Evolutionary conservation across 495 filamentous ascomycete genomes (phyloP), one percentile per base, ranked within the genome.

Genomic region (Penicillium ucsense): DNA sequence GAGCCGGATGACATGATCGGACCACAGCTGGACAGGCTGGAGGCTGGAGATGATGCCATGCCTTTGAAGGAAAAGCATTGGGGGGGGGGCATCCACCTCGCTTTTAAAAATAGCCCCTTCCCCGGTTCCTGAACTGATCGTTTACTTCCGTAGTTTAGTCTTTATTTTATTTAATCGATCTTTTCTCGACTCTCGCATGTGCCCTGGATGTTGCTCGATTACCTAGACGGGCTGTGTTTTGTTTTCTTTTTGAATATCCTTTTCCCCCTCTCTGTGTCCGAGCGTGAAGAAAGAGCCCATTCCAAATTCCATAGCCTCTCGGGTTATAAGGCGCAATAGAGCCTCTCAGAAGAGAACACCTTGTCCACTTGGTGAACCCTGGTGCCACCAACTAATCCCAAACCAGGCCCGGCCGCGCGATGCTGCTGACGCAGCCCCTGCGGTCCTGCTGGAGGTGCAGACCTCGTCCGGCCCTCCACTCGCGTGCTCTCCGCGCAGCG

Each of bases 371-470:
- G 12, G 47, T 45, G 48, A 51, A 50, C 58, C 57, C 55, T 54
- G 49, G 53, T 63, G 56, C 55, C 53, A 53, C 53, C 31, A 55
- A 37, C 46, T 56, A 53, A 34, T 36, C 31, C 32, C 20, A 20
- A 50, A 47, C 35, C 20, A 29, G 41, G 51, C 51, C 55, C 20
- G 20, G 20, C 20, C 20, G 20, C 20, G 53, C 50, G 55, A 71
- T 69, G 68, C 64, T 64, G 61, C 68, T 71, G 64, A 71, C 66
- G 63, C 66, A 70, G 61, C 65, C 65, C 65, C 63, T 71, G 65
- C 62, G 61, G 57, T 20, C 20, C 20, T 20, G 20, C 20, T 20
- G 20, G 20, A 20, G 20, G 20, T 65, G 68, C 63, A 68, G 68
- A 65, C 65, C 60, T 64, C 68, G 66, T 63, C 60, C 62, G 47